A percentile compares a stretch with the other conserved stretches of the same genome.
These are phyloP conservation scores for Monilinia vaccinii-corymbosi DNA, from an alignment of 2,329 filamentous ascomycete genomes.

Conservation along the genomic window DNA sequence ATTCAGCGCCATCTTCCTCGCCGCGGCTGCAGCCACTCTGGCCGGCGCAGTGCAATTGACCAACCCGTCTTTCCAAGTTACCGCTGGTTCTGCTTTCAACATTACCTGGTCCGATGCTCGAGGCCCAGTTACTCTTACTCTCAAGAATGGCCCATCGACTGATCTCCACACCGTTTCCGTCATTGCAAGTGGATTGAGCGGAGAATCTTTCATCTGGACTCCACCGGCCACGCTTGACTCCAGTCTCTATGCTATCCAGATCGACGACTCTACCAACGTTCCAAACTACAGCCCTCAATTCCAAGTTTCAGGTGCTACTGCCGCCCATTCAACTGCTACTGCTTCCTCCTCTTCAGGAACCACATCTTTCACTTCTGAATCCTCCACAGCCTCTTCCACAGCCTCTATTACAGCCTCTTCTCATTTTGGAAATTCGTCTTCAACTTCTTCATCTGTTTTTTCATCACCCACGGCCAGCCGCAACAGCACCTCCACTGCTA, in stretches of 20 bases:
- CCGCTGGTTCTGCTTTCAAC: conserved; percentile 19
- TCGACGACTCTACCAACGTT: conserved; percentile 15
- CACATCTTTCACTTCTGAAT: conserved; percentile 1
- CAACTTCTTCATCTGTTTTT: background rate
- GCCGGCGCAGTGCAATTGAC: conserved; percentile 22
- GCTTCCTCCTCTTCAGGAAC: conserved; percentile 13
- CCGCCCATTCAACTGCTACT: conserved; percentile 11
- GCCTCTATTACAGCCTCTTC: background rate
- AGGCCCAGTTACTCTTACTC: conserved; percentile 23
- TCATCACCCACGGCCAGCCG: background rate
- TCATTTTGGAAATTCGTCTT: background rate
- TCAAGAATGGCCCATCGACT: conserved; percentile 24
- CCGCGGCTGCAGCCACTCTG: conserved; percentile 17
- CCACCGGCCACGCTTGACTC: conserved; percentile 14
- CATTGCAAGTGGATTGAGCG: conserved; percentile 22
- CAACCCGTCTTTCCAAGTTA: conserved; percentile 21
- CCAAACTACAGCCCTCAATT: conserved; percentile 26
- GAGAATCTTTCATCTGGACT: conserved; percentile 20
- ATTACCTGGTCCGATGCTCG: conserved; percentile 23
- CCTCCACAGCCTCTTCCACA: background rate
- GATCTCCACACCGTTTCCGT: conserved; percentile 20
- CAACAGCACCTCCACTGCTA: background rate
- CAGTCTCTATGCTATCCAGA: conserved; percentile 23
- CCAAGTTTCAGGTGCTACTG: conserved; percentile 18
- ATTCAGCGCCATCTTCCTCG: conserved; percentile 23